Conservation (phyloP, 208 protist genomes). For the Acanthamoeba healyi region DNA sequence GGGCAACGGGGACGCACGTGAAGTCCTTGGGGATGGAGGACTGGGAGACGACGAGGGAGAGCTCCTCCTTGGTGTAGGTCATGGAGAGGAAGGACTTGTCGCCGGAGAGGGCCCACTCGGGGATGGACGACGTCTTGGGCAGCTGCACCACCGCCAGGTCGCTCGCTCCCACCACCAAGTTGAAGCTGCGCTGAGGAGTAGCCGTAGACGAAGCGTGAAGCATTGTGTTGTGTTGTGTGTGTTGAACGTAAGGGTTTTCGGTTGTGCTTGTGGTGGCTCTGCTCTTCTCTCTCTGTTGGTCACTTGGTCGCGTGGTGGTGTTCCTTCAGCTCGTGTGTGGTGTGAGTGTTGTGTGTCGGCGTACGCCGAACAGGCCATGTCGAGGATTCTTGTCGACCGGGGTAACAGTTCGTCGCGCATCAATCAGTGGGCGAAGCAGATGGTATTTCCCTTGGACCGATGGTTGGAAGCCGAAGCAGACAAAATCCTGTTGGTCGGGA, state of each 20-base stretch:
- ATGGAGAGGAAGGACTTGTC: constrained; percentile 49
- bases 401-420: too few species aligned
- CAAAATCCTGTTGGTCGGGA: neutral
- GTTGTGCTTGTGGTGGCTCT: neutral
- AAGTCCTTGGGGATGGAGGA: neutral
- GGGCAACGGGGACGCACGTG: too few species aligned
- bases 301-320: too few species aligned
- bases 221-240: neutral
- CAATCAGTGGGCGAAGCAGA: neutral
- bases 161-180: constrained; percentile 13
- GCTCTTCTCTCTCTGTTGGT: neutral
- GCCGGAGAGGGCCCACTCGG: neutral
- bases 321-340: too few species aligned
- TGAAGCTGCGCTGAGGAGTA: neutral
- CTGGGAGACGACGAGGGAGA: constrained; percentile 43
- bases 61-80: constrained; percentile 66
- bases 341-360: too few species aligned
- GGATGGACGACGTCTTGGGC: neutral
- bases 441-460: neutral
- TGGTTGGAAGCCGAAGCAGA: too few species aligned
- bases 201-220: neutral
- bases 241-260: neutral
- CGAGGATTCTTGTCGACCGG: neutral
- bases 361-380: too few species aligned
- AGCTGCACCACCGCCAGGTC: constrained; percentile 44